phyloP scores from a whole-genome alignment of 192 early-diverging fungal genomes.

The Coemansia reversa region DNA sequence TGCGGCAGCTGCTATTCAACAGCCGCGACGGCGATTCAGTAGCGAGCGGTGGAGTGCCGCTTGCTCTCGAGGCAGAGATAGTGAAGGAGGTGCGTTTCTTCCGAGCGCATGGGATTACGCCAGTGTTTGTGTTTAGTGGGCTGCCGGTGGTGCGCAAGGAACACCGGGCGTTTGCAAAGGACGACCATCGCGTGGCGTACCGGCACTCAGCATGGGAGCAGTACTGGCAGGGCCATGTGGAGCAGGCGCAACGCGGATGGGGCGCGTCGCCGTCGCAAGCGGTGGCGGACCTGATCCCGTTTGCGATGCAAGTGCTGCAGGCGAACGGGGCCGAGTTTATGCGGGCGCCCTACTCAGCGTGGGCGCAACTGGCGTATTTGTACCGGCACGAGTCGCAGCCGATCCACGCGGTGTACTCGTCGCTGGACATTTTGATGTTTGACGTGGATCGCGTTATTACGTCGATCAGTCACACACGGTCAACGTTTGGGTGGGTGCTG shows the following conservation, averaged over 20 bases:
- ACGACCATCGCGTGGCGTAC: slow-evolving; percentile 61
- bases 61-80: slow-evolving; percentile 58
- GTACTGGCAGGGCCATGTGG: slow-evolving; percentile 60
- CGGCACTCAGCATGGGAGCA: slow-evolving; percentile 69
- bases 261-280: slow-evolving; percentile 52
- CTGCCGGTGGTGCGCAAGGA: slow-evolving; percentile 69
- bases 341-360: slow-evolving; percentile 77
- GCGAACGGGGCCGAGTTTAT: slow-evolving; percentile 68
- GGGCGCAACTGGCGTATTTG: slow-evolving; percentile 78
- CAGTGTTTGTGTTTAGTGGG: slow-evolving; percentile 77
- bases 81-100: slow-evolving; percentile 65
- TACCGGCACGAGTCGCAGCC: slow-evolving; percentile 66
- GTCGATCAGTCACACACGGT: slow-evolving; percentile 62
- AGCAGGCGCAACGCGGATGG: slow-evolving; percentile 63
- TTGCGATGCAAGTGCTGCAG: slow-evolving; percentile 68
- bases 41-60: slow-evolving; percentile 69
- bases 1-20: slow-evolving; percentile 61
- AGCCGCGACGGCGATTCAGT: slow-evolving; percentile 60
- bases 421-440: slow-evolving; percentile 73
- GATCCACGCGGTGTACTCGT: slow-evolving; percentile 69
- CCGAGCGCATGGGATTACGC: slow-evolving; percentile 60
- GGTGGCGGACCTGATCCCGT: slow-evolving; percentile 64
- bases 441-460: slow-evolving; percentile 73
- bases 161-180: slow-evolving; percentile 60
- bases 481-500: slow-evolving; percentile 62